Evolutionary conservation across 2,329 filamentous ascomycete genomes (phyloP), one percentile per base, ranked within the genome.

Genomic region (Monilinia polystroma): DNA sequence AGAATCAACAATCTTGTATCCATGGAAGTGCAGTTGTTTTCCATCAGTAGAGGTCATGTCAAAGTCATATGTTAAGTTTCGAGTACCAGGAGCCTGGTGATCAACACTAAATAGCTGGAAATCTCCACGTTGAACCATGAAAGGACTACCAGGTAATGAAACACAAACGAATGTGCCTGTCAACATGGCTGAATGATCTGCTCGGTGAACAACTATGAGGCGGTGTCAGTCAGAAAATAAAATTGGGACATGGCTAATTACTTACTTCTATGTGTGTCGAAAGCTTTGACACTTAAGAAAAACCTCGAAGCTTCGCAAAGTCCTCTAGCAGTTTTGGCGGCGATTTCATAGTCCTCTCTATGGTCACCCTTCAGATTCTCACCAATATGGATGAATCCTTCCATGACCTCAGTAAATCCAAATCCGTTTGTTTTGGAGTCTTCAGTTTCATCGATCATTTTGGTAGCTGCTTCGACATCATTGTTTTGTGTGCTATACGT

Each of bases 321-420:
- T n/a, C 81, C 81, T 68, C 82, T 80, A 20, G 82, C 85, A 3
- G 79, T 81, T 63, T 82, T 81, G 53, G 81, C 81, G 2, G 84
- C 84, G 26, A 82, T 78, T 67, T 83, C 78, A 72, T 84, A 88
- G 2, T 83, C 81, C n/a, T 81, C 79, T 20, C 78, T 78, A 55
- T 81, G 79, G 70, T 84, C 81, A 12, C 79, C 78, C 7, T 73
- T 73, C 52, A 82, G 73, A 38, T 76, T 76, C 12, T 76, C 73
- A 51, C 80, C 79, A 57, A 77, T 74, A 70, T 87, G 84, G 35
- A 90, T 80, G 70, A 84, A 85, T 12, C 87, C 87, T 10, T 83
- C 81, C 85, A 90, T 88, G 67, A 88, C 82, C 74, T 90, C 87
- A 0, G 84, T 84, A 72, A 90, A 90, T 32, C 83, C 83, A 64